Evolutionary conservation across 1,284 basidiomycete species (phyloP).

Genomic region (Cutaneotrichosporon cavernicola): DNA sequence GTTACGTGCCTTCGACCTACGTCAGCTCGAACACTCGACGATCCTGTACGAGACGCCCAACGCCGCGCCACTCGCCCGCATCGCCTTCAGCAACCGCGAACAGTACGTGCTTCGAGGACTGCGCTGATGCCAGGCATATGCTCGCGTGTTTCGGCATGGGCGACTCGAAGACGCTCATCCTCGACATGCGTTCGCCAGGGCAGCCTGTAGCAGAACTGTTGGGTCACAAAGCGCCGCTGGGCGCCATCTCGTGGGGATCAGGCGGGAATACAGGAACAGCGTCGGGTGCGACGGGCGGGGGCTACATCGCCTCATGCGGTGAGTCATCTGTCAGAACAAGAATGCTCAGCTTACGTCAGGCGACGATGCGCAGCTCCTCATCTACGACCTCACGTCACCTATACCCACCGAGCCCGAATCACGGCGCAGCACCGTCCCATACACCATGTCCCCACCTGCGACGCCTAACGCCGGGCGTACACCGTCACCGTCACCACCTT

Average conservation of each 20-base stretch:
- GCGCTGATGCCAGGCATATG: constrained; percentile 42
- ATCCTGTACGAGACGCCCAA: constrained; percentile 92
- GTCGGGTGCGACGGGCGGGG: constrained; percentile 60
- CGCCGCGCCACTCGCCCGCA: constrained; percentile 66
- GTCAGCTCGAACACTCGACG: constrained; percentile 95
- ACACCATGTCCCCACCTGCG: constrained; percentile 47
- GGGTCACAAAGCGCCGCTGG: constrained; percentile 68
- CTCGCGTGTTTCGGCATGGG: constrained; percentile 61
- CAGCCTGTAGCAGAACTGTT: constrained; percentile 86
- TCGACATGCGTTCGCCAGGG: constrained; percentile 92
- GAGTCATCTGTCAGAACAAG: constrained; percentile 30
- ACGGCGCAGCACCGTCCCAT: constrained; percentile 17
- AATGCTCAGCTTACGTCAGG: constrained; percentile 55
- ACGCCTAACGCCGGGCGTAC: constrained; percentile 66
- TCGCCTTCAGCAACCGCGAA: constrained; percentile 67
- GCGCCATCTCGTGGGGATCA: constrained; percentile 81
- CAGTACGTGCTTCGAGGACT: constrained; percentile 30
- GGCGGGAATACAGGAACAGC: constrained; percentile 42
- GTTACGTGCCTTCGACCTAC: constrained; percentile 91
- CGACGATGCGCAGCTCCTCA: constrained; percentile 83
- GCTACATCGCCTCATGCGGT: constrained; percentile 81
- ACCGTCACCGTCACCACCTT: constrained; percentile 57
- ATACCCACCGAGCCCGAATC: constrained; percentile 31
- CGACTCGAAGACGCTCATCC: constrained; percentile 76
- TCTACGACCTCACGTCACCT: constrained; percentile 71